phyloP scores from a whole-genome alignment of 2,329 filamentous ascomycete species.

The Bipolaris bicolor region DNA sequence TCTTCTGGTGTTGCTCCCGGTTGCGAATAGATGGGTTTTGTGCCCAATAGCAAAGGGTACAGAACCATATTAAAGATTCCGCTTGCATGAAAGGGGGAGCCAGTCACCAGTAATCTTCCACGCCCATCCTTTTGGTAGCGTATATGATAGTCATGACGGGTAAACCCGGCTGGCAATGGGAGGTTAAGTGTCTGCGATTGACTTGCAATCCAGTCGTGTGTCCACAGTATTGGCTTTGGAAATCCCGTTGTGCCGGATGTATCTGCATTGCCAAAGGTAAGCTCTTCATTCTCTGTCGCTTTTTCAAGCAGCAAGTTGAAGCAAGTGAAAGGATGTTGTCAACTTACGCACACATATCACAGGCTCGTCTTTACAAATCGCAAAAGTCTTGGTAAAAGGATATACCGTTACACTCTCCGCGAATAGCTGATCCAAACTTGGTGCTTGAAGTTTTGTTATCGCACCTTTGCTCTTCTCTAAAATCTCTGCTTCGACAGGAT shows the following conservation, averaged over 20 bases:
- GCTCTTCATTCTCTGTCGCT: not conserved
- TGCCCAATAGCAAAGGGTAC: conserved; percentile 8
- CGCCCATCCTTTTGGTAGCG: not conserved
- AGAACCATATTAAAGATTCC: conserved; percentile 12
- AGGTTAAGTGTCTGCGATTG: conserved; percentile 7
- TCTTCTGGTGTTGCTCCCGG: conserved; percentile 3
- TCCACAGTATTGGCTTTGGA: conserved; percentile 46
- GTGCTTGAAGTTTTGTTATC: conserved; percentile 23
- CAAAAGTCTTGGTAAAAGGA: conserved; percentile 30
- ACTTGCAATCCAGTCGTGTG: conserved; percentile 21
- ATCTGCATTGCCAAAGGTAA: conserved; percentile 15
- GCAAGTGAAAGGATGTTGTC: not conserved
- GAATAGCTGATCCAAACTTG: conserved; percentile 24
- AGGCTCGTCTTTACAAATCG: conserved; percentile 32
- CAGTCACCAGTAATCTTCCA: conserved; percentile 3
- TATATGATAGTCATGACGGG: not conserved
- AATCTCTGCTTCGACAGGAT: conserved; percentile 19
- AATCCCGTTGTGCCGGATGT: conserved; percentile 49
- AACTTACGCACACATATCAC: conserved; percentile 32
- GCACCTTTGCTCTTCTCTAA: conserved; percentile 12
- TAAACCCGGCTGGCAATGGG: conserved; percentile 3
- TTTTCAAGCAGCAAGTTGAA: not conserved
- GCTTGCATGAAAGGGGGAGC: conserved; percentile 19
- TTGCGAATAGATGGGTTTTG: conserved; percentile 8
- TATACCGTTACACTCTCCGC: conserved; percentile 15